Base-by-base conservation (phyloP, 1,139 yeast genomes). In the Wickerhamomyces sp. region DNA sequence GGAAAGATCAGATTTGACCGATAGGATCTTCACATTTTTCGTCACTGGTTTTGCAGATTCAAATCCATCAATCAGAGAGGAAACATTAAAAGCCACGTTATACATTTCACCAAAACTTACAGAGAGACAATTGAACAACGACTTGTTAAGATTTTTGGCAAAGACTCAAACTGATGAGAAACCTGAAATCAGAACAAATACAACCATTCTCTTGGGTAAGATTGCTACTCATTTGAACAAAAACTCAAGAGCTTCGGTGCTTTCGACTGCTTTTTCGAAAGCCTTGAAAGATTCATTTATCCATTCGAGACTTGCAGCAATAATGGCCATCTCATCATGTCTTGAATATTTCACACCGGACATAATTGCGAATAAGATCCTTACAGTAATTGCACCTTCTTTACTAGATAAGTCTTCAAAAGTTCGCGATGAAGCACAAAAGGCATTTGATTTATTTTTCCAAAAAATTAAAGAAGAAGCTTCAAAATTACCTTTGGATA, bases 161-260 rank as follows among this genome's bases (percentile, higher is more conserved):
- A 86, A 84, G 53, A 76, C 95, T 2, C 97, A 89, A 57, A 80
- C 75, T 57, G 98, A 91, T 54, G 75, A 79, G 3, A 81, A 80
- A 39, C 81, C 93, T 1, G 85, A 86, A 17, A 85, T 91, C 15
- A 65, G 98, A 47, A 87, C 91, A 6, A 85, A 87, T 58, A 89
- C 97, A 0, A 73, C 93, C 16, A 71, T 86, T 18, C 70, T 87
- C 28, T 71, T 91, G 18, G 79, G 87, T 19, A 76, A 76, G 40
- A 78, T 91, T 22, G 80, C 95, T 0, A 62, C 70, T 22, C 64
- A 70, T 42, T 72, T 91, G 42, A 80, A 80, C 40, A 62, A 68
- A 17, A 62, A 61, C 16, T 75, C 86, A 3, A 68, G 81, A 42
- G 69, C 81, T 23, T 78, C 78, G 25, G 95, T 91, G 2, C 62